Percentiles rank a stretch among this genome's conserved stretches.
These are phyloP conservation scores for Bruguiera hainesii DNA, from an alignment of 441 rosid genomes.

Conservation along the genomic window DNA sequence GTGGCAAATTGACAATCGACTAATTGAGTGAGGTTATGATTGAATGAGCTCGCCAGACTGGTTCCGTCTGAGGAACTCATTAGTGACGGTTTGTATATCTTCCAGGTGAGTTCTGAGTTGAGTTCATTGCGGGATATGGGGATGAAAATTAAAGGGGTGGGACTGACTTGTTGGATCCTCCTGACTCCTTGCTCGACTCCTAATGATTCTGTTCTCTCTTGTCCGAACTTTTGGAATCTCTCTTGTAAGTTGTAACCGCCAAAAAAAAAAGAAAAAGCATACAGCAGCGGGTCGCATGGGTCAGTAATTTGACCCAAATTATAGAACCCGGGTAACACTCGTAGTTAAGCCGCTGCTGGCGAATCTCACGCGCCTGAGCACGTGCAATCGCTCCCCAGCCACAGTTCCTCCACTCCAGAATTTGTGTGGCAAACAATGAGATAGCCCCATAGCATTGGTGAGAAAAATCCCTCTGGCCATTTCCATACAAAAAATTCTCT, in stretches of 20 bases:
- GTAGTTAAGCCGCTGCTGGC: neutral
- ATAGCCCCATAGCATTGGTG: constrained; percentile 29
- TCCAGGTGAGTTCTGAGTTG: too few species aligned
- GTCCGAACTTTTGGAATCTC: neutral
- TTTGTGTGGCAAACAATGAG: constrained; percentile 71
- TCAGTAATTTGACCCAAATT: neutral
- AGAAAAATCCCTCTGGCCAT: constrained; percentile 11
- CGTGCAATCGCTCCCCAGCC: constrained; percentile 2
- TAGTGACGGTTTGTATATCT: too few species aligned
- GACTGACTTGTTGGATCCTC: too few species aligned
- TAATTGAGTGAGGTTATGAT: too few species aligned
- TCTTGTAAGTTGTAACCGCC: too few species aligned
- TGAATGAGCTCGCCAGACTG: too few species aligned
- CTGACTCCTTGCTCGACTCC: too few species aligned
- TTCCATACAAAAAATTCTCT: constrained; percentile 19
- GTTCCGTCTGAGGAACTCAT: too few species aligned
- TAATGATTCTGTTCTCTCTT: neutral
- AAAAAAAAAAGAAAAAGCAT: too few species aligned
- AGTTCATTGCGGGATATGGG: too few species aligned
- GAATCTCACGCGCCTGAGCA: neutral
- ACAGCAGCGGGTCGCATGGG: neutral
- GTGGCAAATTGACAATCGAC: too few species aligned
- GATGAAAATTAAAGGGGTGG: neutral
- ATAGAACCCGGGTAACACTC: too few species aligned
- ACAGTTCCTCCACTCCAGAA: constrained; percentile 2